Base-by-base conservation (phyloP, 2,329 filamentous ascomycete genomes). In the Sporothrix brunneoviolacea region DNA sequence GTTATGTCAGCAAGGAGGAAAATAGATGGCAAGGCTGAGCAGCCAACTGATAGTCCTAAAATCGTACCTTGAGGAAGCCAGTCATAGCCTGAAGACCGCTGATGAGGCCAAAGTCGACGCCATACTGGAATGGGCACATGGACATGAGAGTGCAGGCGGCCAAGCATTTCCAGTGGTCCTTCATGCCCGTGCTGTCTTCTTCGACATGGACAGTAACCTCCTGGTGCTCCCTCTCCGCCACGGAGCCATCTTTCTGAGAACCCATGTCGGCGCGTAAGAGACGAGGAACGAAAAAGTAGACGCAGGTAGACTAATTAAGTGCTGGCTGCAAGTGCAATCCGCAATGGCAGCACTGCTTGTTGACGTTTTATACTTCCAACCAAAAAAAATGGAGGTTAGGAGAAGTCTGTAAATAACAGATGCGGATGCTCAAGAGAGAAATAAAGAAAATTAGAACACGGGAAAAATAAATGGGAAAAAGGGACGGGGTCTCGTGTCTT, bases 41-140 rank as follows among this genome's bases (percentile, higher is more conserved):
- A 41, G 21, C 2, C 10, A n/a, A n/a, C n/a, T n/a, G n/a, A n/a
- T n/a, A n/a, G n/a, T n/a, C n/a, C n/a, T n/a, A n/a, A 21, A 8
- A 16, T 7, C 60, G 15, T 55, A 70, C 70, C 60, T 69, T 61
- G 5, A 75, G 65, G 44, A 76, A 76, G 13, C 72, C 73, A 3
- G 64, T 60, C 73, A 75, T 76, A 53, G 48, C 48, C 41, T 51
- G 48, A 3, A 51, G 48, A 27, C 48, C 48, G 19, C 41, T 46
- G n/a, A 51, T 51, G n/a, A 37, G 33, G 21, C 48, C 48, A 41
- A 51, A 51, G 54, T 77, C 59, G 38, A 74, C 62, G 24, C 74
- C 74, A 59, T 77, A 76, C 52, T 76, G 74, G 54, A 77, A 76
- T 0, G 73, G 72, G 19, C 68, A 72, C 60, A 76, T 68, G 4